A percentile compares a stretch with the other conserved stretches of the same genome.
These are phyloP conservation scores for Aspergillus alliaceus DNA, from an alignment of 2,329 filamentous ascomycete species.

Conservation along the genomic window DNA sequence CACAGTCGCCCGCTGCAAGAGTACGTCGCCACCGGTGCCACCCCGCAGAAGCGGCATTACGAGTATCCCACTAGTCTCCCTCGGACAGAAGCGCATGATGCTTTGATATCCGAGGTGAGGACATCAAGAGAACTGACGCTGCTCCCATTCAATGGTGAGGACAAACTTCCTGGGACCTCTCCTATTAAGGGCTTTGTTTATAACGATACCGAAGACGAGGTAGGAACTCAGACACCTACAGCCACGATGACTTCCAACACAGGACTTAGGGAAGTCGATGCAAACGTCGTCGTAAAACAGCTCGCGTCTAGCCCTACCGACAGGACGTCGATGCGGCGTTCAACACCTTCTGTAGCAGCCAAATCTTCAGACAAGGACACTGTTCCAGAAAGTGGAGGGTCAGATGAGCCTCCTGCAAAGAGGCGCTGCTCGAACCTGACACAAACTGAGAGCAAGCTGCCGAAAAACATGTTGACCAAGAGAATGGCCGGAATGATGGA, in stretches of 20 bases:
- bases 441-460: slow-evolving; percentile 40
- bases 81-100: slow-evolving; percentile 66
- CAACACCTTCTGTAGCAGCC: background rate
- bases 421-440: slow-evolving; percentile 30
- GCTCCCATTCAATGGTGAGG: slow-evolving; percentile 33
- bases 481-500: slow-evolving; percentile 41
- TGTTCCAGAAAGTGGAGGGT: slow-evolving; percentile 22
- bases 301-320: slow-evolving; percentile 22
- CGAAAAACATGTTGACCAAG: slow-evolving; percentile 42
- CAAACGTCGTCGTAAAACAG: slow-evolving; percentile 45
- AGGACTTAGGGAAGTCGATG: slow-evolving; percentile 54
- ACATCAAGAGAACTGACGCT: slow-evolving; percentile 38
- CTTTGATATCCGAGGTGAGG: slow-evolving; percentile 54
- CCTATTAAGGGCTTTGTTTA: slow-evolving; percentile 56
- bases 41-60: slow-evolving; percentile 79
- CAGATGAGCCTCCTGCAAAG: slow-evolving; percentile 27
- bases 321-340: slow-evolving; percentile 11
- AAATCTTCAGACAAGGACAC: slow-evolving; percentile 8
- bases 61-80: slow-evolving; percentile 78
- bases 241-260: slow-evolving; percentile 35
- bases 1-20: slow-evolving; percentile 66
- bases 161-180: slow-evolving; percentile 31
- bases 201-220: slow-evolving; percentile 47
- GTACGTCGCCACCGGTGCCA: slow-evolving; percentile 81
- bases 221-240: slow-evolving; percentile 32